Evolutionary conservation across 225 moss, liverwort and hornwort species (phyloP), one percentile per base, ranked within the genome.

Genomic region (Marchantia paleacea): DNA sequence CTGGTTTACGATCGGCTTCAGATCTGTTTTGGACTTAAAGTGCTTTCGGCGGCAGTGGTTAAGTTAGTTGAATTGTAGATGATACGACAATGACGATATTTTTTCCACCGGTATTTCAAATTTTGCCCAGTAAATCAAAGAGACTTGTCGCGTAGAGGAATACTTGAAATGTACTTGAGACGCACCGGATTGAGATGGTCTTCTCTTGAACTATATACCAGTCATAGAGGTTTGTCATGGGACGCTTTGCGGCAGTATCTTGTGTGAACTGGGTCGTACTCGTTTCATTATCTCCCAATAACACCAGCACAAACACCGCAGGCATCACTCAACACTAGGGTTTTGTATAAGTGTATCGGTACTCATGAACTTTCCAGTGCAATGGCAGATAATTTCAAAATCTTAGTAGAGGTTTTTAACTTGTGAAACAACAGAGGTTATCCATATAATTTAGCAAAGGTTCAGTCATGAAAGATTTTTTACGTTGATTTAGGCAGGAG

Each of bases 1-100:
- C 90, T 18, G 85, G 90, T 57, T n/a, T 90, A 90, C 71, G 90
- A 90, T 61, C 88, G 85, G 84, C 77, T 90, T 78, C 88, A 90
- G 88, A 80, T 90, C 73, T 68, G 75, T 89, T 76, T 39, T 86
- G 28, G 86, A 83, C 52, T n/a, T n/a, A n/a, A 89, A 86, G 78
- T n/a, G 80, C 86, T 75, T 79, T 78, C 0, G 86, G 86, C 52
- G 86, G 89, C 22, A 86, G 89, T 26, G 86, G 89, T 19, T 86
- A 69, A 80, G 18, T 52, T 31, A 74, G 71, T 12, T 4, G n/a
- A 69, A 78, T 28, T 11, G 7, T 39, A 69, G 69, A 14, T 67
- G 31, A 63, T 30, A 20, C 72, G 78, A 83, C 73, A 83, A 79
- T 83, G 82, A 83, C 82, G 82, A 83, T 76, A 83, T 65, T 83